Base-by-base conservation (phyloP, 176 grass and related monocot species). In the Poa annua region DNA sequence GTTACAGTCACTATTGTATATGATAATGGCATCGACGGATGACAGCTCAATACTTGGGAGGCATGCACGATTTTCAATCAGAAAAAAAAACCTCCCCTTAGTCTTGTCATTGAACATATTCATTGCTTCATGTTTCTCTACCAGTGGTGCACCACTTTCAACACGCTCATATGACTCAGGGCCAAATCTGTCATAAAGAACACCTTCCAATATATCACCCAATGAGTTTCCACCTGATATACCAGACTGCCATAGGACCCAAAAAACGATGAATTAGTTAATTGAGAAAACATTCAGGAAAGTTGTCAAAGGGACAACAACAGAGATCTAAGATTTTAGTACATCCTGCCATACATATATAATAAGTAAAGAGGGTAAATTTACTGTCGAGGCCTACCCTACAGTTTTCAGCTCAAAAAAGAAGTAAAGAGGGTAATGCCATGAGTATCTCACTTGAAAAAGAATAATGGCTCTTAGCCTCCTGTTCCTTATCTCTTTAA, bases 31-130 rank as follows among this genome's bases (percentile, higher is more conserved):
- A 91, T 98, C 92, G 3, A 98, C 41, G 72, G 75, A 89, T 55
- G 85, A 88, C 45, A 98, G 88, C 47, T 86, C 80, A 54, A 98
- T 86, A 76, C 92, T 98, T 80, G 90, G 76, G 19, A 84, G 79
- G 79, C 95, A 98, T n/a, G 92, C 92, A 61, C 65, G 72, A 32
- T 48, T 91, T 64, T 98, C 92, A 41, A 93, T 88, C 72, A 98
- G 47, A 81, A 95, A 98, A n/a, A 94, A 47, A 84, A 98, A 98
- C 81, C 86, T 87, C 52, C 86, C 92, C 42, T 80, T 95, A 5
- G 74, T 68, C 82, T 76, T 88, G 76, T 98, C 81, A 78, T 95
- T 98, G 76, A 98, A 98, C 78, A 36, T 90, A 75, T 77, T 88
- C 62, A 95, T 82, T 22, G 90, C 88, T 55, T 80, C 66, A 13